Conservation (phyloP, 805 yeast species). For the Lachancea sp. region DNA sequence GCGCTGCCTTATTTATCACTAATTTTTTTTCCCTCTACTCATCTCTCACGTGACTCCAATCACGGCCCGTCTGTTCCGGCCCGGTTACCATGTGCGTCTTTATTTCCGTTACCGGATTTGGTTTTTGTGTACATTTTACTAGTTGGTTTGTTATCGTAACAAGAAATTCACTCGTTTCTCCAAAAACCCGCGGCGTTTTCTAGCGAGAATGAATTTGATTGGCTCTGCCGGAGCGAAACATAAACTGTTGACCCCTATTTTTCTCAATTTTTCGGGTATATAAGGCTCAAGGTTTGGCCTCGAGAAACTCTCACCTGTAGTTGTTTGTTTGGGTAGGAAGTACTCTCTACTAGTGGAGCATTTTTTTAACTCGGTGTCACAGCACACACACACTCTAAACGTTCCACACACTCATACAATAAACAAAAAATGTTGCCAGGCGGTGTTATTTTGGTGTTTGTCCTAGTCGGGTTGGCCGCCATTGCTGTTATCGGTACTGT, state of each 20-base stretch:
- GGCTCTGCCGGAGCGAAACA: not conserved
- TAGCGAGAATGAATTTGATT: not conserved
- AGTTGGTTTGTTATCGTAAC: too few species aligned
- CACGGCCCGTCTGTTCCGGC: too few species aligned
- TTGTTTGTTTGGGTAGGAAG: not conserved
- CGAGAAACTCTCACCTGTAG: not conserved
- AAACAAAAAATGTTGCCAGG: constrained; percentile 49
- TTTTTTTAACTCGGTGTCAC: constrained; percentile 2
- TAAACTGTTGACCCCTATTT: not conserved
- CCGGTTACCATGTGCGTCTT: too few species aligned
- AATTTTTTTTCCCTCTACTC: too few species aligned
- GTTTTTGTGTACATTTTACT: too few species aligned
- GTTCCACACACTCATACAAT: constrained; percentile 4
- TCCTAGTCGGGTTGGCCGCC: constrained; percentile 32
- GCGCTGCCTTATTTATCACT: too few species aligned
- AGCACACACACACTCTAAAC: constrained; percentile 10
- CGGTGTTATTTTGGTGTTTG: constrained; percentile 68
- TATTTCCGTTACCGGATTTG: too few species aligned
- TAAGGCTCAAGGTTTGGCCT: not conserved
- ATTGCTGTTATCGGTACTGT: constrained; percentile 28
- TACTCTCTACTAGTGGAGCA: not conserved
- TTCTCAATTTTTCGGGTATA: not conserved
- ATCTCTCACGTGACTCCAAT: too few species aligned
- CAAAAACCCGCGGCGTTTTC: not conserved
- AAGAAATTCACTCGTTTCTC: not conserved